These are phyloP conservation scores for Didymella arachidicola DNA, from an alignment of 2,329 filamentous ascomycete species.

Conservation along the genomic window DNA sequence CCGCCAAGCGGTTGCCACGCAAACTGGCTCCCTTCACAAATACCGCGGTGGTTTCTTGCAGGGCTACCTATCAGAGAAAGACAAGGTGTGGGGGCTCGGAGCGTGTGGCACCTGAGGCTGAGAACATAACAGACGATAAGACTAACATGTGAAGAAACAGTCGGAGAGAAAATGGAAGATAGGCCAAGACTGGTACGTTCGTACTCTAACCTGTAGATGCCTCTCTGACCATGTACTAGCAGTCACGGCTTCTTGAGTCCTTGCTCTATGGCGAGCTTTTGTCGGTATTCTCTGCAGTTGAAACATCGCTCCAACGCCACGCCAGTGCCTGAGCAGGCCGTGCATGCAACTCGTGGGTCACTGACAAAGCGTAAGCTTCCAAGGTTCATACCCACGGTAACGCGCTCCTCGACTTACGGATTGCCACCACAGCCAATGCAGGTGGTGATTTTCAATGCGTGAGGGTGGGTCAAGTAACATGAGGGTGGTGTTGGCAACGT, in stretches of 20 bases:
- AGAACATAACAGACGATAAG: no score
- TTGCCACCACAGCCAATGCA: conserved; percentile 17
- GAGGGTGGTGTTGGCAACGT: background rate
- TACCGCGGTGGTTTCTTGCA: no score
- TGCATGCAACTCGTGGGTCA: conserved; percentile 11
- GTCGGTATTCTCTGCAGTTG: conserved; percentile 8
- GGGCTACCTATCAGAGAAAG: no score
- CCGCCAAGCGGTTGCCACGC: no score
- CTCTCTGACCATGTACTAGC: background rate
- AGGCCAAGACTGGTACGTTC: no score
- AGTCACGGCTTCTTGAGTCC: background rate
- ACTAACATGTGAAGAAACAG: no score
- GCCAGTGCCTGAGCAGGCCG: conserved; percentile 8
- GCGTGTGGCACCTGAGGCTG: no score
- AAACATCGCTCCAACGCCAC: conserved; percentile 7
- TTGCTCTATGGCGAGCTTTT: background rate
- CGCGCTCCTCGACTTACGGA: conserved; percentile 2
- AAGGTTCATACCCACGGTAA: background rate
- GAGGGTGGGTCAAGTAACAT: conserved; percentile 14
- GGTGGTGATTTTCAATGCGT: conserved; percentile 12
- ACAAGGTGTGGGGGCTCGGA: no score
- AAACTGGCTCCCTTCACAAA: no score
- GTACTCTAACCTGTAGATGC: background rate
- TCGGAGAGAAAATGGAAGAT: no score
- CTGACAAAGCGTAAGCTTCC: background rate